These are phyloP conservation scores for Blyttiomyces sp. DNA, from an alignment of 371 early-diverging fungal species.

Conservation along the genomic window DNA sequence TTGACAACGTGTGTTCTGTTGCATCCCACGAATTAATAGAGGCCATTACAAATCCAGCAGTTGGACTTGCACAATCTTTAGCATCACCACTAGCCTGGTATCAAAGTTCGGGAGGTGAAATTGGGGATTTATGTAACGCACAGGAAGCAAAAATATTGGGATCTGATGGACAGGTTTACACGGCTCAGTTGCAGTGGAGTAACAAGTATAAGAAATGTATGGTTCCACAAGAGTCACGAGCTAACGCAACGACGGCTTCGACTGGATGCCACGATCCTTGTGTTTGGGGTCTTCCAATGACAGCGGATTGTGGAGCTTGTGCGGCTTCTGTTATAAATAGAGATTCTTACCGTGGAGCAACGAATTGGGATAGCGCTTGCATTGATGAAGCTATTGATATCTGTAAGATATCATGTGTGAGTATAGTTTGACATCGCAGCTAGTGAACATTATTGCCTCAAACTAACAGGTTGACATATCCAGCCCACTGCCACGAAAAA, in stretches of 20 bases:
- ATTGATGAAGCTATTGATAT: too few relatives aligned
- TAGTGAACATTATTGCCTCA: too few relatives aligned
- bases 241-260: neutral
- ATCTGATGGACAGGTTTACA: neutral
- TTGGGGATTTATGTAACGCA: neutral
- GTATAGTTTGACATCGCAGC: too few relatives aligned
- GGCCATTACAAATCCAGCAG: conserved; percentile 13
- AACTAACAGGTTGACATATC: too few relatives aligned
- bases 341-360: neutral
- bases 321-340: neutral
- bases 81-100: conserved; percentile 23
- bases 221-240: neutral
- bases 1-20: conserved; percentile 5
- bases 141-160: neutral
- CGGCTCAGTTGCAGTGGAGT: neutral
- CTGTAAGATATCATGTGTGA: too few relatives aligned
- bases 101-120: neutral
- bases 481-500: too few relatives aligned
- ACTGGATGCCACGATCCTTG: neutral
- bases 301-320: neutral
- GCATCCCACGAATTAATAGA: conserved; percentile 23
- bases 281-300: neutral
- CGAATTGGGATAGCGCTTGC: neutral
- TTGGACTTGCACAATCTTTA: conserved; percentile 2
- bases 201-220: neutral